These are phyloP conservation scores for Vitis labrusca DNA, from an alignment of 164 flowering plant genomes.

Conservation along the genomic window DNA sequence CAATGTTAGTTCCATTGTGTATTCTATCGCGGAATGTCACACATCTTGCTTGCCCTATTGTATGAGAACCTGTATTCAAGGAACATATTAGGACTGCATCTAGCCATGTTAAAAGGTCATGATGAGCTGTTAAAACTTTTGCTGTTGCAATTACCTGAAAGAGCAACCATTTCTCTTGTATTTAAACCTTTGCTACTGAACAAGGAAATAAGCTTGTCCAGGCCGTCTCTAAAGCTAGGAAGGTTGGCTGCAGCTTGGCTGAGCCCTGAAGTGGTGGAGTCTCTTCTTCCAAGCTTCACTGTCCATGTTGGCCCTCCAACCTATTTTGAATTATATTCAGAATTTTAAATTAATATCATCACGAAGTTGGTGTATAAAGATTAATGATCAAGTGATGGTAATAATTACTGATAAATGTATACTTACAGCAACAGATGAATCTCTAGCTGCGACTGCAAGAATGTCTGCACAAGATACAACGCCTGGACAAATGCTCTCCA, in stretches of 20 bases:
- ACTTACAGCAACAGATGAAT: slow-evolving; percentile 30
- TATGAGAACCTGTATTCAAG: slow-evolving; percentile 47
- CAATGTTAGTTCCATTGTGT: slow-evolving; percentile 39
- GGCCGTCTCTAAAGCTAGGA: slow-evolving; percentile 18
- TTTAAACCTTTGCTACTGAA: slow-evolving; percentile 34
- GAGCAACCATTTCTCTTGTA: slow-evolving; percentile 44
- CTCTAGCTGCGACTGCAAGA: slow-evolving; percentile 36
- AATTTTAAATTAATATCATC: too few relatives aligned
- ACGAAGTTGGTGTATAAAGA: too few relatives aligned
- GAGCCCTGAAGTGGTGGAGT: slow-evolving; percentile 37
- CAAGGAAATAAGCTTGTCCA: slow-evolving; percentile 20
- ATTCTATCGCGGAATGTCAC: slow-evolving; percentile 33
- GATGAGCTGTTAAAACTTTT: not conserved
- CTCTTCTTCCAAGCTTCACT: slow-evolving; percentile 51
- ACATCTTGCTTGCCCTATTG: slow-evolving; percentile 54
- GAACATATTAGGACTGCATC: slow-evolving; percentile 7
- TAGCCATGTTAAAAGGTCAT: too few relatives aligned
- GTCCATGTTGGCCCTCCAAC: slow-evolving; percentile 53
- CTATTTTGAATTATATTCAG: too few relatives aligned
- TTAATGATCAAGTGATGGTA: too few relatives aligned
- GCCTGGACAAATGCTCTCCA: slow-evolving; percentile 43
- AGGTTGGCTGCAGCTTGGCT: slow-evolving; percentile 29
- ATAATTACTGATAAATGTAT: not conserved
- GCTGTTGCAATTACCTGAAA: slow-evolving; percentile 30
- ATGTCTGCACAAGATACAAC: slow-evolving; percentile 56